Conservation (phyloP, 495 filamentous ascomycete genomes). For the Aspergillus indologenus region DNA sequence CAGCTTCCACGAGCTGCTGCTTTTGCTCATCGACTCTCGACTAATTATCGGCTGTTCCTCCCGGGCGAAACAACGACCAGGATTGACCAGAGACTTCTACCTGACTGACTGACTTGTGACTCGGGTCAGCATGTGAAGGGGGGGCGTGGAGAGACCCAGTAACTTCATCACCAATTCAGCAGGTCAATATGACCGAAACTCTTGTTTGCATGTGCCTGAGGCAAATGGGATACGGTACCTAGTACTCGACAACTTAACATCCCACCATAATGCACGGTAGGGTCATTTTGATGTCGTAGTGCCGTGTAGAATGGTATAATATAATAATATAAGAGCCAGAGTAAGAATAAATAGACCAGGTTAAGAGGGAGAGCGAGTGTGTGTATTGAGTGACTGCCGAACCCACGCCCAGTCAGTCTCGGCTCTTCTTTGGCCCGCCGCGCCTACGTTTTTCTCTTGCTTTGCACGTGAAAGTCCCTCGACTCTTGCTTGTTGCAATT, state of each 20-base stretch:
- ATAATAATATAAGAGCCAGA: not conserved
- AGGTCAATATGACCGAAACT: too few species aligned
- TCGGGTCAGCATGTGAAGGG: not conserved
- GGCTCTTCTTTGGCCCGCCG: slow-evolving; percentile 5
- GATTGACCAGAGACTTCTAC: too few species aligned
- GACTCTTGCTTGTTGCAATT: not conserved
- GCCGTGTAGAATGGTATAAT: too few species aligned
- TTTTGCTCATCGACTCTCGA: not conserved
- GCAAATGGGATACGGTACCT: not conserved
- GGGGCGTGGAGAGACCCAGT: too few species aligned
- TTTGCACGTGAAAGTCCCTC: slow-evolving; percentile 7
- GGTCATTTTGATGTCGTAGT: too few species aligned
- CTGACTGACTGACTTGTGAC: not conserved
- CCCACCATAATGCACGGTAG: too few species aligned
- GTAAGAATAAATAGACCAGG: not conserved
- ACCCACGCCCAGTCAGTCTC: not conserved
- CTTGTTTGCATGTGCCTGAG: not conserved
- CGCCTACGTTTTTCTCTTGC: not conserved
- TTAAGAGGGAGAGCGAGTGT: not conserved
- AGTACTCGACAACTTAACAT: not conserved
- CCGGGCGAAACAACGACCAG: not conserved
- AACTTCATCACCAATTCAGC: too few species aligned
- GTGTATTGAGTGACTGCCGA: not conserved
- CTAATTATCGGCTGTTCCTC: not conserved
- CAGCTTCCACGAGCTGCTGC: not conserved